Conservation (phyloP, 2,329 filamentous ascomycete genomes). For the Ascocoryne sarcoides region DNA sequence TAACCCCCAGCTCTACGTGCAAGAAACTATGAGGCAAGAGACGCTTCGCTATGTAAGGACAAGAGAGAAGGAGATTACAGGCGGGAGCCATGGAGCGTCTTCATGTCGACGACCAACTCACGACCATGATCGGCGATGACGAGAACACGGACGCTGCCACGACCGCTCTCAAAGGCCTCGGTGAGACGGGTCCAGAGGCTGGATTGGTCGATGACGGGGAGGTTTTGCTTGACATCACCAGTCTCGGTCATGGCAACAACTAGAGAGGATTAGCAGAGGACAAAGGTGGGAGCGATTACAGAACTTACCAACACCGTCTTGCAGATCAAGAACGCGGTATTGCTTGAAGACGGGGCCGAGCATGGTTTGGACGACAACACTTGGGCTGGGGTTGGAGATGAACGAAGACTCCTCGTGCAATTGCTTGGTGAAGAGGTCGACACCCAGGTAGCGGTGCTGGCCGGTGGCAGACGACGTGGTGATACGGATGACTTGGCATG, state of each 20-base stretch:
- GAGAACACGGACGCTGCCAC: slow-evolving; percentile 87
- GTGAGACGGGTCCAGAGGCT: slow-evolving; percentile 73
- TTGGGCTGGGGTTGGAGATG: slow-evolving; percentile 92
- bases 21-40: background rate
- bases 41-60: background rate
- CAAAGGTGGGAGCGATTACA: slow-evolving; percentile 9
- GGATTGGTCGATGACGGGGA: slow-evolving; percentile 92
- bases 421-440: slow-evolving; percentile 99
- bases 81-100: slow-evolving; percentile 80
- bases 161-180: slow-evolving; percentile 80
- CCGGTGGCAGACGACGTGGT: slow-evolving; percentile 95
- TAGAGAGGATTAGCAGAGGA: slow-evolving; percentile 16
- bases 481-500: slow-evolving; percentile 99
- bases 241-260: slow-evolving; percentile 98
- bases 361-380: slow-evolving; percentile 98
- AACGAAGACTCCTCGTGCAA: slow-evolving; percentile 98
- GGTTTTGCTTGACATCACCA: slow-evolving; percentile 89
- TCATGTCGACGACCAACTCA: slow-evolving; percentile 97
- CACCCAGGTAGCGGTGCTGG: slow-evolving; percentile 99
- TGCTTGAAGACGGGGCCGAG: slow-evolving; percentile 99
- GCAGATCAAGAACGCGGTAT: slow-evolving; percentile 97
- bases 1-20: background rate
- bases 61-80: slow-evolving; percentile 33
- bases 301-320: slow-evolving; percentile 58
- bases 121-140: slow-evolving; percentile 89